Evolutionary conservation across 495 filamentous ascomycete genomes (phyloP), one percentile per base, ranked within the genome.

Genomic region (Amphirosellinia nigrospora): DNA sequence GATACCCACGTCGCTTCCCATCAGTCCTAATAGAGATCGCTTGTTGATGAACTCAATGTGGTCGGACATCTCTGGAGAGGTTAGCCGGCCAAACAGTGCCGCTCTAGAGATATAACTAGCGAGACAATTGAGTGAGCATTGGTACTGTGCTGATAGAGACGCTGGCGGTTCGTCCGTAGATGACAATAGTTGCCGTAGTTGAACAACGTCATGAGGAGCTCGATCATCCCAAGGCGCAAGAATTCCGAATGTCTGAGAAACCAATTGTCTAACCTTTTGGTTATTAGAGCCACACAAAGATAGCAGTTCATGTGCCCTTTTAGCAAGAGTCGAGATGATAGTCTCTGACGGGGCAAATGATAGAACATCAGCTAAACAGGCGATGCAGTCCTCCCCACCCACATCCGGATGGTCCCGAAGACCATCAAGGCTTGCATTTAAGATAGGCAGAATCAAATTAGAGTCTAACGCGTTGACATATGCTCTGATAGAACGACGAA

Each of bases 191-290:
- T 65, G 59, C 28, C 71, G 69, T 39, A 78, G 30, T 26, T 66
- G 67, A 23, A 64, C 65, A 68, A 76, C 56, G 8, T 71, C 30
- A 39, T 50, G 50, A 16, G 72, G 53, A 23, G 71, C 70, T 15
- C 69, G 62, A 30, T 32, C 66, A 43, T 63, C 71, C 77, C 72
- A 75, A 3, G 76, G 74, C 9, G 87, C 89, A 2, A 98, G 80
- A 30, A 98, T 89, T 4, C 96, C 96, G 71, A 95, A 90, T 0
- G 90, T 87, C 60, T 89, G 88, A 36, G 93, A 89, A 9, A 90
- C 88, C 19, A 87, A 81, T 48, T 81, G 79, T 41, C 94, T 85
- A 10, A 90, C 82, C 21, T 87, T 85, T 50, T 86, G 84, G 71
- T 91, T 89, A 80, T 92, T 95, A 36, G 91, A 92, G 48, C 81